Evolutionary conservation across 2,329 filamentous ascomycete genomes (phyloP).

Genomic region (Nemania sp.): DNA sequence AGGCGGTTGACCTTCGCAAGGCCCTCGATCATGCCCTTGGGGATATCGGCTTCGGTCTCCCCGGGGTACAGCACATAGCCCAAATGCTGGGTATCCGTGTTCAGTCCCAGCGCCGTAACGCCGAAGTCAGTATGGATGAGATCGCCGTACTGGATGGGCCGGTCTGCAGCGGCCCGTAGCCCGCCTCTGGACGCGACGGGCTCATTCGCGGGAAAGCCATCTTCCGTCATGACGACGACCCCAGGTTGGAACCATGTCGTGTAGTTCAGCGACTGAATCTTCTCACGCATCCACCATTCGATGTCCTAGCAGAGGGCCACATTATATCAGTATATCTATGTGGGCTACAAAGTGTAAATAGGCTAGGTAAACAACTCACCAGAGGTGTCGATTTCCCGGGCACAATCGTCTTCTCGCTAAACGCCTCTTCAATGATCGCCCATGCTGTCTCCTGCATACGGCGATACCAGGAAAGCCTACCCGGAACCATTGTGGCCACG

Average conservation of each 20-base stretch:
- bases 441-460: constrained; percentile 63
- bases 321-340: not conserved
- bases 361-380: constrained; percentile 37
- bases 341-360: not conserved
- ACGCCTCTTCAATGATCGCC: constrained; percentile 61
- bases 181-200: constrained; percentile 26
- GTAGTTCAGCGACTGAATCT: constrained; percentile 62
- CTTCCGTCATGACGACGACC: constrained; percentile 57
- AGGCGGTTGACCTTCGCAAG: constrained; percentile 60
- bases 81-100: constrained; percentile 64
- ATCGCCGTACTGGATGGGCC: constrained; percentile 58
- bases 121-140: constrained; percentile 64
- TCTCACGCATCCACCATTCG: constrained; percentile 65
- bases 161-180: constrained; percentile 37
- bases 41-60: constrained; percentile 57
- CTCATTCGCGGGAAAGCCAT: constrained; percentile 39
- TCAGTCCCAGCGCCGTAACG: constrained; percentile 60
- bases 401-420: constrained; percentile 57
- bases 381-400: constrained; percentile 58
- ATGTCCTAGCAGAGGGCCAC: constrained; percentile 52
- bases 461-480: constrained; percentile 57
- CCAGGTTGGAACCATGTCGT: constrained; percentile 65
- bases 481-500: constrained; percentile 58
- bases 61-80: constrained; percentile 61
- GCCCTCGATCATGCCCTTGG: constrained; percentile 56